phyloP scores from a whole-genome alignment of 352 stramenopile genomes.

The Phytophthora citrophthora region DNA sequence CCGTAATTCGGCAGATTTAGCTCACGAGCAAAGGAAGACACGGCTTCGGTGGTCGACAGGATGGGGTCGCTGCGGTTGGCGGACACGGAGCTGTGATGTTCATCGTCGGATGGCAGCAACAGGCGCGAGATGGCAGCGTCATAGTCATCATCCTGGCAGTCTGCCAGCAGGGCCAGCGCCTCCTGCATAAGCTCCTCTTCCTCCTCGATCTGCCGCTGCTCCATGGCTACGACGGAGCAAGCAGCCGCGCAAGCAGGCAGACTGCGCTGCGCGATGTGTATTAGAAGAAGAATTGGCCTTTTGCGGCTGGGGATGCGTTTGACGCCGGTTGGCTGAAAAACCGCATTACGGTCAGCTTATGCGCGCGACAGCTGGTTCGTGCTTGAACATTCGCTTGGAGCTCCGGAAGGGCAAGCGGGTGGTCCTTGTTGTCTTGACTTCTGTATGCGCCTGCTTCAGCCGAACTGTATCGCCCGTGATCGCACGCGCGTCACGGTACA shows the following conservation, averaged over 20 bases:
- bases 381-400: slow-evolving; percentile 18
- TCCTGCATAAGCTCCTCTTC: slow-evolving; percentile 51
- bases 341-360: slow-evolving; percentile 5
- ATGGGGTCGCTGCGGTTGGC: slow-evolving; percentile 13
- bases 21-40: not conserved
- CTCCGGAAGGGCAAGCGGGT: slow-evolving; percentile 2
- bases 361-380: slow-evolving; percentile 9
- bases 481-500: slow-evolving; percentile 6
- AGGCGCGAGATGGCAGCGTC: slow-evolving; percentile 44
- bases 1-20: not conserved
- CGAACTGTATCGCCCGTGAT: slow-evolving; percentile 12
- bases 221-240: slow-evolving; percentile 32
- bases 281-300: slow-evolving; percentile 25
- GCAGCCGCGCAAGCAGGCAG: slow-evolving; percentile 16
- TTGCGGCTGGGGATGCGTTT: slow-evolving; percentile 12
- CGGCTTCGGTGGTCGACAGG: slow-evolving; percentile 17
- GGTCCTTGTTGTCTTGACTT: slow-evolving; percentile 5
- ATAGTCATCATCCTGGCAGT: slow-evolving; percentile 40
- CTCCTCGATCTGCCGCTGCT: slow-evolving; percentile 37
- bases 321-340: slow-evolving; percentile 34
- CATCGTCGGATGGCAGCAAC: slow-evolving; percentile 38
- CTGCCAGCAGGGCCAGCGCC: slow-evolving; percentile 45
- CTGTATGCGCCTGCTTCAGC: slow-evolving; percentile 3
- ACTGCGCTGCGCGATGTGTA: slow-evolving; percentile 8
- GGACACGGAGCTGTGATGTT: slow-evolving; percentile 33